phyloP scores from a whole-genome alignment of 805 yeast species.

The Priceomyces carsonii region DNA sequence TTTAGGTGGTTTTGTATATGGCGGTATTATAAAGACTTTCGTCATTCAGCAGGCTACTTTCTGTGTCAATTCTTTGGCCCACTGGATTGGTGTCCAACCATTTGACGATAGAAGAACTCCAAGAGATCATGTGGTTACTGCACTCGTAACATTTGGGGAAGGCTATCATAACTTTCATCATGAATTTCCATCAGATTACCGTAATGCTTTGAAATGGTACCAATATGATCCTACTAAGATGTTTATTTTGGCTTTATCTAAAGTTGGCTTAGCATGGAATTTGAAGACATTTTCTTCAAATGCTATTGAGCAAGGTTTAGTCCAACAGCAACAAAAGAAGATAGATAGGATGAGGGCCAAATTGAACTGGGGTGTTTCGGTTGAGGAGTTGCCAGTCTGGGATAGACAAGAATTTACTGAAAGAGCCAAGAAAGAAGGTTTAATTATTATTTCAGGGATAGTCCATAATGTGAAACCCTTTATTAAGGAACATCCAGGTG shows the following conservation, averaged over 20 bases:
- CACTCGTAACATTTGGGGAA: conserved; percentile 83
- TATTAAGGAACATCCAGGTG: conserved; percentile 83
- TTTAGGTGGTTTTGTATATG: conserved; percentile 77
- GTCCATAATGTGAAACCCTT: conserved; percentile 74
- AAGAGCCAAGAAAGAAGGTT: conserved; percentile 53
- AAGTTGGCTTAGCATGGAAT: conserved; percentile 70
- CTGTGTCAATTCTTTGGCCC: conserved; percentile 84
- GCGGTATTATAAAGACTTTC: conserved; percentile 68
- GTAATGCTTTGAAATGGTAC: conserved; percentile 86
- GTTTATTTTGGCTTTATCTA: conserved; percentile 56
- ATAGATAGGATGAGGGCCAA: conserved; percentile 60
- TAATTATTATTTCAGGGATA: conserved; percentile 73
- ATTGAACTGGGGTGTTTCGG: conserved; percentile 75
- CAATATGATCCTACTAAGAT: conserved; percentile 84
- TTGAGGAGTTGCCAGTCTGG: conserved; percentile 73
- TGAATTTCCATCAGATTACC: conserved; percentile 86
- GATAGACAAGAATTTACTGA: conserved; percentile 60
- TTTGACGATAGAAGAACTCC: conserved; percentile 88
- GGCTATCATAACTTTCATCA: conserved; percentile 91
- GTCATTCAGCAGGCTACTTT: conserved; percentile 82
- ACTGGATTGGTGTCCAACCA: conserved; percentile 84
- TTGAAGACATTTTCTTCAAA: conserved; percentile 76
- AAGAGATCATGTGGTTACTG: conserved; percentile 78
- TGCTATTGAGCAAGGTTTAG: conserved; percentile 78
- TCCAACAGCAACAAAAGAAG: conserved; percentile 83